Conservation (phyloP, 1,284 basidiomycete species). For the Sutorius eximius region DNA sequence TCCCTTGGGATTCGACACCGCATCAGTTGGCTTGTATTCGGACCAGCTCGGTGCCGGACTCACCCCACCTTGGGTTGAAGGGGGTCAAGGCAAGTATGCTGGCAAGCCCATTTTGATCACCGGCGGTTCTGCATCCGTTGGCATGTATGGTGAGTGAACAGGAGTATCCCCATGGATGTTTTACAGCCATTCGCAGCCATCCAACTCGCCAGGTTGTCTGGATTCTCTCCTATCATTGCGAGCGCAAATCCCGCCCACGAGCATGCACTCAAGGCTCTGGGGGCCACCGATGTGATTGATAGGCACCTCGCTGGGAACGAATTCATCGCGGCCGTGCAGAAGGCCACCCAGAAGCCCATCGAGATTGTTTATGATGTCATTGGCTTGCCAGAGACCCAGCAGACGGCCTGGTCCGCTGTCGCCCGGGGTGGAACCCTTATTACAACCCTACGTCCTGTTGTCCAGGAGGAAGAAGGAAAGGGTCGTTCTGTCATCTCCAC, state of each 20-base stretch:
- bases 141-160: conserved; percentile 38
- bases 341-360: conserved; percentile 35
- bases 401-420: conserved; percentile 28
- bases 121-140: conserved; percentile 47
- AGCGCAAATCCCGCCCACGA: conserved; percentile 49
- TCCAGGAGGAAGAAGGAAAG: conserved; percentile 25
- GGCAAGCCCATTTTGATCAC: conserved; percentile 42
- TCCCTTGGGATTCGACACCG: conserved; percentile 40
- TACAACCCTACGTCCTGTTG: conserved; percentile 22
- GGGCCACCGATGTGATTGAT: conserved; percentile 55
- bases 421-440: conserved; percentile 29
- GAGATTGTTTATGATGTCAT: conserved; percentile 44
- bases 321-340: conserved; percentile 32
- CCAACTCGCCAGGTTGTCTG: conserved; percentile 53
- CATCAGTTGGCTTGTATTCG: conserved; percentile 36
- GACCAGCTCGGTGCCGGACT: conserved; percentile 28
- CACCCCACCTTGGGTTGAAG: conserved; percentile 35
- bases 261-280: conserved; percentile 46
- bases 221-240: conserved; percentile 54
- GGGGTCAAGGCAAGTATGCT: conserved; percentile 36
- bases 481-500: conserved; percentile 28
- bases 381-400: conserved; percentile 32
- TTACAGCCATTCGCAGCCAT: conserved; percentile 38
- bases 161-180: background rate
- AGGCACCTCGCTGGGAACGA: conserved; percentile 33